These are phyloP conservation scores for Fusarium sp. DNA, from an alignment of 2,329 filamentous ascomycete genomes.

Conservation along the genomic window DNA sequence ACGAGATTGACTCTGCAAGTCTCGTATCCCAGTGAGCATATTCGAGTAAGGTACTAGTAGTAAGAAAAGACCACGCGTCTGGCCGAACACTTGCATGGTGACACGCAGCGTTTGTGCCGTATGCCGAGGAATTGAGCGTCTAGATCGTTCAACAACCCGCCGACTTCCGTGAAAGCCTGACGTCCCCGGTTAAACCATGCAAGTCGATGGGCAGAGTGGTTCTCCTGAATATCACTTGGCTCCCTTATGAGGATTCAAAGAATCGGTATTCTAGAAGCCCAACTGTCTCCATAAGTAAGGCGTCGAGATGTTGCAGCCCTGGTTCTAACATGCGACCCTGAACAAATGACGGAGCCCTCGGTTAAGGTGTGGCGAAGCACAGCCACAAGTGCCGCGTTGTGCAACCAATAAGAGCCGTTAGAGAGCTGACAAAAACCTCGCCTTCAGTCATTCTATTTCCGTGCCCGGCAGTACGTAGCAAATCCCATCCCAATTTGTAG, in stretches of 20 bases:
- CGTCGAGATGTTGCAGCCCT: constrained; percentile 19
- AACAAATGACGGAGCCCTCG: constrained; percentile 38
- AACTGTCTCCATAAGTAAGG: constrained; percentile 16
- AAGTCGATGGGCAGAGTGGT: constrained; percentile 22
- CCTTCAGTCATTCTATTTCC: constrained; percentile 29
- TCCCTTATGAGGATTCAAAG: constrained; percentile 33
- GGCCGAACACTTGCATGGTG: neutral
- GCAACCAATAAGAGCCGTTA: constrained; percentile 23
- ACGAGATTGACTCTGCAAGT: constrained; percentile 2
- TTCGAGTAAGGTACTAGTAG: neutral
- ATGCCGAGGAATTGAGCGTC: constrained; percentile 16
- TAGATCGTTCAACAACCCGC: constrained; percentile 8
- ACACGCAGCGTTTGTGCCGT: constrained; percentile 24
- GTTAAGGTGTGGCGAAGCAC: constrained; percentile 43
- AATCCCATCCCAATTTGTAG: constrained; percentile 28
- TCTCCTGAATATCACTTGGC: constrained; percentile 30
- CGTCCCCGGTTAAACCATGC: constrained; percentile 16
- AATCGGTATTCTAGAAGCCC: constrained; percentile 20
- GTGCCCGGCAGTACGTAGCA: neutral
- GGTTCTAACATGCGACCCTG: constrained; percentile 19
- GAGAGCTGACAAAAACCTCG: constrained; percentile 3
- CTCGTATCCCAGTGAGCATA: constrained; percentile 11
- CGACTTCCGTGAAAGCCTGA: constrained; percentile 20
- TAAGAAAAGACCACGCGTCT: constrained; percentile 23
- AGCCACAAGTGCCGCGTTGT: constrained; percentile 38